Conservation (phyloP, 2,329 filamentous ascomycete species). For the Trichoderma brevicompactum region DNA sequence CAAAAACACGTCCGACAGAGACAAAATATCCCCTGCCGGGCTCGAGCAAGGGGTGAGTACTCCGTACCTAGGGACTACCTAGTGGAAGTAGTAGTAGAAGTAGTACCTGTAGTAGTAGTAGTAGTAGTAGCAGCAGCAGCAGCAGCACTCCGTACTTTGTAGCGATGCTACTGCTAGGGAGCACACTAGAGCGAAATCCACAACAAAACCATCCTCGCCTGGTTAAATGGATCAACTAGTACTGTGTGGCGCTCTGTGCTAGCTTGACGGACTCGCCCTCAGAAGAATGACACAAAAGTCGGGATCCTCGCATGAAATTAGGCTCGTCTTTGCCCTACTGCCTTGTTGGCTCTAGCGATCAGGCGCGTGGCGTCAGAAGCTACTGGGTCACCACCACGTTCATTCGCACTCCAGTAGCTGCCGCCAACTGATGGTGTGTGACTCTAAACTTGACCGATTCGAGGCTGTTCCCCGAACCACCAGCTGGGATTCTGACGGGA, state of each 20-base stretch:
- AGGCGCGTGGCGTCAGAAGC: conserved; percentile 31
- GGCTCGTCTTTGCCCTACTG: conserved; percentile 21
- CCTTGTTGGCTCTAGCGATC: conserved; percentile 18
- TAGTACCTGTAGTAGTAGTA: too few relatives aligned
- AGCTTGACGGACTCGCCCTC: conserved; percentile 10
- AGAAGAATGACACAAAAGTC: conserved; percentile 10
- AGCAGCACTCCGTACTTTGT: background rate
- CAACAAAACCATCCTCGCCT: conserved; percentile 17
- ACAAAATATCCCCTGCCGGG: background rate
- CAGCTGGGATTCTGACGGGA: conserved; percentile 32
- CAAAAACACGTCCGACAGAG: conserved; percentile 6
- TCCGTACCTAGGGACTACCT: background rate
- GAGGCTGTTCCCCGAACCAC: conserved; percentile 39
- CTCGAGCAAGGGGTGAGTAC: conserved; percentile 9
- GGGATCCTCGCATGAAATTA: conserved; percentile 28
- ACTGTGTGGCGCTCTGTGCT: conserved; percentile 26
- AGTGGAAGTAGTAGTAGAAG: too few relatives aligned
- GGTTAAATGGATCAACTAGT: conserved; percentile 14
- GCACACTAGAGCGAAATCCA: background rate
- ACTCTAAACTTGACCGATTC: conserved; percentile 37
- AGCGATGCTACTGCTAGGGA: background rate
- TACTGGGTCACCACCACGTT: conserved; percentile 24
- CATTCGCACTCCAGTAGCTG: conserved; percentile 8
- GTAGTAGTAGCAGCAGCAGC: too few relatives aligned
- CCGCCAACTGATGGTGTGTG: conserved; percentile 13